phyloP scores from a whole-genome alignment of 495 filamentous ascomycete species.

The Parachaetomium inaequale region DNA sequence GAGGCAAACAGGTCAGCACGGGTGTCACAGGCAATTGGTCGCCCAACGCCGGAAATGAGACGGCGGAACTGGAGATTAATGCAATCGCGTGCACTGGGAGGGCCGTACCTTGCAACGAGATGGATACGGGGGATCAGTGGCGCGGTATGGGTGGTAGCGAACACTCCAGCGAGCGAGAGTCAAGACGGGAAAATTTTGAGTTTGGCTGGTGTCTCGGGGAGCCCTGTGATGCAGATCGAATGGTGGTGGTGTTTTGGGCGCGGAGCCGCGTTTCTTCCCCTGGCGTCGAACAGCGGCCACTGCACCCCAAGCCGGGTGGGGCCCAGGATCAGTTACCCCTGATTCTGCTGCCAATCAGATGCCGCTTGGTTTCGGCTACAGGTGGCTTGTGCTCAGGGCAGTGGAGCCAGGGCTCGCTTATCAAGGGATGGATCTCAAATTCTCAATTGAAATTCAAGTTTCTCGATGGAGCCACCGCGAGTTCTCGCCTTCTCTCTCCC shows the following conservation, averaged over 20 bases:
- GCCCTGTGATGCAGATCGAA: conserved; percentile 4
- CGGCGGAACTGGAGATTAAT: neutral
- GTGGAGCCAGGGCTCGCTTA: conserved; percentile 11
- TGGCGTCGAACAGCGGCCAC: conserved; percentile 11
- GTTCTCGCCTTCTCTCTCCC: no score
- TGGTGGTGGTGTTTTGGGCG: conserved; percentile 14
- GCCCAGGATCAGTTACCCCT: conserved; percentile 24
- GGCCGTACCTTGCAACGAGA: neutral
- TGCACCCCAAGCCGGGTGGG: conserved; percentile 7
- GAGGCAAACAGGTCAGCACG: conserved; percentile 4
- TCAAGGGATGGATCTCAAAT: neutral
- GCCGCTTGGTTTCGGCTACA: neutral
- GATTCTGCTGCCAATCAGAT: conserved; percentile 17
- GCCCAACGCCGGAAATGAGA: neutral
- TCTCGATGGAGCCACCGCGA: no score
- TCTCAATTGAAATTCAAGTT: no score
- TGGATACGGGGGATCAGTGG: no score
- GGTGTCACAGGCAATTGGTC: neutral
- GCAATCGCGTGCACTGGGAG: neutral
- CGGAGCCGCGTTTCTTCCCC: conserved; percentile 19
- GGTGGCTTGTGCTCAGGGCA: conserved; percentile 9
- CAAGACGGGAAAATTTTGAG: neutral
- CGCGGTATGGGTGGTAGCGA: neutral
- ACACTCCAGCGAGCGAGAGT: neutral
- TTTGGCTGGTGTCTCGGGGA: neutral